These are phyloP conservation scores for Claviceps arundinis DNA, from an alignment of 2,329 filamentous ascomycete species.

Conservation along the genomic window DNA sequence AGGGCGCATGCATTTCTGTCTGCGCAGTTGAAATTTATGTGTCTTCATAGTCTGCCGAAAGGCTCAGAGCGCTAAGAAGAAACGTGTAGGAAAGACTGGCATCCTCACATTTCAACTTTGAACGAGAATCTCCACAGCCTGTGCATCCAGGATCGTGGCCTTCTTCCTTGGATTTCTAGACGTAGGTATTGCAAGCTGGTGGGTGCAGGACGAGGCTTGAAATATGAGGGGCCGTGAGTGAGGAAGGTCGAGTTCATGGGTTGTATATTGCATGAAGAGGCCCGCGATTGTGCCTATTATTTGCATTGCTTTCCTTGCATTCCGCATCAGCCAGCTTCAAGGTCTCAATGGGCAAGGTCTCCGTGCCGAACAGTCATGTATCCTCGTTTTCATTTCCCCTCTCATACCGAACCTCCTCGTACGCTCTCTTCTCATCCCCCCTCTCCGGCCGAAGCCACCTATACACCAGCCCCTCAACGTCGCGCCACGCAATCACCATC, in stretches of 20 bases:
- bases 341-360: not conserved
- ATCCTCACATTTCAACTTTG: too few species aligned
- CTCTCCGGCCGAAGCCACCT: conserved; percentile 11
- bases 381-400: not conserved
- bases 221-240: conserved; percentile 21
- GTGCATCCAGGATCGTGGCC: conserved; percentile 18
- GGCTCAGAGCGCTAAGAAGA: too few species aligned
- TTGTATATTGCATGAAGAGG: too few species aligned
- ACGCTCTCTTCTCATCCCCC: conserved; percentile 4
- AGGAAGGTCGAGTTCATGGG: too few species aligned
- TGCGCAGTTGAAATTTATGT: too few species aligned
- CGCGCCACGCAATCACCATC: conserved; percentile 28
- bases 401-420: conserved; percentile 14
- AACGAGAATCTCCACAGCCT: conserved; percentile 8
- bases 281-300: too few species aligned
- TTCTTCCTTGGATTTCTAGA: conserved; percentile 29
- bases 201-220: conserved; percentile 12
- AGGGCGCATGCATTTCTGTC: too few species aligned
- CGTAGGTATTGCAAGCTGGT: conserved; percentile 17
- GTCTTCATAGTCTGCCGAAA: too few species aligned
- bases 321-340: conserved; percentile 17
- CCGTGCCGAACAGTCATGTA: conserved; percentile 9
- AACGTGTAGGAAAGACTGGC: too few species aligned
- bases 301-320: not conserved
- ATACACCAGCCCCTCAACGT: conserved; percentile 10